Conservation (phyloP, 768 basidiomycete genomes). For the Lactifluus pinguis region DNA sequence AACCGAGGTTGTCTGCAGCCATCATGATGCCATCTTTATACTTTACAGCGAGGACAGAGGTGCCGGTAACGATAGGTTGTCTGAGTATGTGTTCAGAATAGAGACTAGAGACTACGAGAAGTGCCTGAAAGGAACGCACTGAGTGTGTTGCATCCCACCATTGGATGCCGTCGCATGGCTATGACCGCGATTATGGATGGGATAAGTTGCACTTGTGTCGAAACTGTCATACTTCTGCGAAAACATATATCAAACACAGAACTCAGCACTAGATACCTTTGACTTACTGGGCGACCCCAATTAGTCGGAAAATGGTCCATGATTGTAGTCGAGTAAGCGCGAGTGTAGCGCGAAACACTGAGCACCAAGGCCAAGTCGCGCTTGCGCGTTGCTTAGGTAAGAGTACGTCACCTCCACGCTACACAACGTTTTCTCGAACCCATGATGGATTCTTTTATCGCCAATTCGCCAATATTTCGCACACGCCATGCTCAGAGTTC, state of each 20-base stretch:
- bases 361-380: not conserved
- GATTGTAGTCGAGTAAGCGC: conserved; percentile 7
- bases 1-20: conserved; percentile 95
- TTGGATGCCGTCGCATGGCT: conserved; percentile 37
- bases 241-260: not conserved
- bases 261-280: not conserved
- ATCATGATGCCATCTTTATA: conserved; percentile 98
- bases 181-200: conserved; percentile 52
- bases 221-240: conserved; percentile 61
- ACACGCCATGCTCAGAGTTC: not conserved
- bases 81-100: conserved; percentile 30
- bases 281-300: conserved; percentile 45
- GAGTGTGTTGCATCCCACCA: conserved; percentile 69
- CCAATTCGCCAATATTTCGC: not conserved
- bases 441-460: not conserved
- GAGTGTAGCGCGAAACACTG: not conserved
- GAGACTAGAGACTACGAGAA: not conserved
- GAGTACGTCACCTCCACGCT: not conserved
- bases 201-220: conserved; percentile 73
- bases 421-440: not conserved
- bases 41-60: conserved; percentile 90
- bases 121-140: conserved; percentile 36
- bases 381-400: conserved; percentile 16
- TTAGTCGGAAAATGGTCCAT: conserved; percentile 84
- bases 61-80: conserved; percentile 93